Evolutionary conservation across 2,329 filamentous ascomycete species (phyloP), one percentile per base, ranked within the genome.

Genomic region (Apiospora arundinis): DNA sequence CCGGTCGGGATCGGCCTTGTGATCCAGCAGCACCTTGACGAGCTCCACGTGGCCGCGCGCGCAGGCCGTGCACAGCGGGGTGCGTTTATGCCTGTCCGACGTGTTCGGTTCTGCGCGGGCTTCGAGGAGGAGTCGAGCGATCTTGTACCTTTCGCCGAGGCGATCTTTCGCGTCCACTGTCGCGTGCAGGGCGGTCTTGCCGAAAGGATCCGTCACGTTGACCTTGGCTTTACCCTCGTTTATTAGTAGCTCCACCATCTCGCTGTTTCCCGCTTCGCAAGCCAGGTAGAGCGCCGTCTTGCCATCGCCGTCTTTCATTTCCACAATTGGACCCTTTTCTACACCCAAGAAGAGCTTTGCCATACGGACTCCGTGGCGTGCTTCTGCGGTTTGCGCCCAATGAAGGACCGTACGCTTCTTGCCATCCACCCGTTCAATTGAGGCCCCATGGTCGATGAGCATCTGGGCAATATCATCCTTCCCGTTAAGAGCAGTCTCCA

Each of bases 271-370:
- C 18, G 6, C 18, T 16, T 40, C 37, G 32, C 25, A 52, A 8
- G 67, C 67, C 32, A 56, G 21, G 67, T 49, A 40, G 18, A 69
- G 37, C 5, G 46, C 67, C 4, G 67, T 49, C 46, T 40, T 49
- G 28, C 46, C 21, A 4, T 69, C 16, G n/a, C 21, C 4, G 28
- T 69, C 67, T 9, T 16, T 3, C 28, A 14, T 18, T 2, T 68
- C 23, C 28, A 68, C 16, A 16, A 68, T 12, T 8, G 16, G 37
- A 1, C 1, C 5, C 32, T 32, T 45, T 1, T 45, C 3, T 18
- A 16, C 32, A 11, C 1, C 18, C 9, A 69, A 16, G 14, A 56
- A 23, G 1, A 21, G 12, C 28, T 49, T 28, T 1, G 67, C 4
- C 12, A 56, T 16, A 8, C 4, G 12, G 18, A 56, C 37, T 12